Evolutionary conservation across 495 filamentous ascomycete genomes (phyloP).

Genomic region (Penicillium turbatum): DNA sequence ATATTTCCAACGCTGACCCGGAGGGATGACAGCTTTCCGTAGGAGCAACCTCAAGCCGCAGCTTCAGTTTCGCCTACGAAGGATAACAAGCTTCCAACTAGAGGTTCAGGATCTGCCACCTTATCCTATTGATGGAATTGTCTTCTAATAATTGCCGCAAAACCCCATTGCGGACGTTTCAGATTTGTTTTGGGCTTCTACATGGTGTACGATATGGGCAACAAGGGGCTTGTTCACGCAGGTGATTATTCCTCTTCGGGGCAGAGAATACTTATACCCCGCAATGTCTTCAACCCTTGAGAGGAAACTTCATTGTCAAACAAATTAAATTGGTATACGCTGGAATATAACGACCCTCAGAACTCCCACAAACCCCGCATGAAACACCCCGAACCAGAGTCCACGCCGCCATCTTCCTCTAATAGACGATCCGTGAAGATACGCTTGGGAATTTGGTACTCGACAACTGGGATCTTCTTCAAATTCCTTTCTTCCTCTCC

Average conservation of each 20-base stretch:
- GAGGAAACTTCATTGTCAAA: not conserved
- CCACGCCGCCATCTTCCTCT: constrained; percentile 42
- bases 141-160: not conserved
- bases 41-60: too few relatives aligned
- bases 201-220: not conserved
- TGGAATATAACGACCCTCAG: constrained; percentile 13
- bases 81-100: too few relatives aligned
- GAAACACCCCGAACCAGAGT: constrained; percentile 37
- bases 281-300: constrained; percentile 1
- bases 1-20: too few relatives aligned
- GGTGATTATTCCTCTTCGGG: not conserved
- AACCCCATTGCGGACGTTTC: not conserved
- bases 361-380: constrained; percentile 42
- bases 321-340: constrained; percentile 13
- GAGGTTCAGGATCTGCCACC: too few relatives aligned
- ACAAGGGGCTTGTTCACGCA: constrained; percentile 5
- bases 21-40: too few relatives aligned
- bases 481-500: constrained; percentile 59
- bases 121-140: not conserved
- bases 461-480: constrained; percentile 81
- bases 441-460: constrained; percentile 88
- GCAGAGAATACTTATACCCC: constrained; percentile 1
- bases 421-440: constrained; percentile 60
- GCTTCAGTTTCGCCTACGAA: too few relatives aligned
- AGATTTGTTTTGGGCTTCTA: not conserved